phyloP scores from a whole-genome alignment of 257 asterid genomes.

The Gentiana dahurica region DNA sequence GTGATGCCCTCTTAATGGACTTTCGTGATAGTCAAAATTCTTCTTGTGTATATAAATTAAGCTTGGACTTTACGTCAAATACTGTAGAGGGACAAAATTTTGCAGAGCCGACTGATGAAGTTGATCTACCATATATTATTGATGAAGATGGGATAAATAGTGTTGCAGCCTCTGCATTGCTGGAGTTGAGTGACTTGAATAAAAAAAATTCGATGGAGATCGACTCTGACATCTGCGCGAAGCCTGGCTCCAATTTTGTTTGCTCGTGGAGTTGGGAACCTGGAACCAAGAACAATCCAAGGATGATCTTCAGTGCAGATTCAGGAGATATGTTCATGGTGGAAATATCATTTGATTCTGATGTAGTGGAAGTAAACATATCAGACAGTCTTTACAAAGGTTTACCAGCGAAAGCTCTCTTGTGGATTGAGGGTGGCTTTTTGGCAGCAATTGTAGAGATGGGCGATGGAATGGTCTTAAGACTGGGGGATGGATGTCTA shows the following conservation, averaged over 20 bases:
- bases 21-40: constrained; percentile 63
- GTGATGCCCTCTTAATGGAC: constrained; percentile 85
- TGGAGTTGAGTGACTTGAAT: constrained; percentile 86
- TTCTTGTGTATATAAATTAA: constrained; percentile 46
- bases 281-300: constrained; percentile 32
- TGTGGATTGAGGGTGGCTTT: constrained; percentile 83
- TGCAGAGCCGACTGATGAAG: constrained; percentile 25
- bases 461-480: constrained; percentile 94
- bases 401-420: constrained; percentile 59
- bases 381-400: constrained; percentile 83
- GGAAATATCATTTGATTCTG: constrained; percentile 58
- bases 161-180: constrained; percentile 95
- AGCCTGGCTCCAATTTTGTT: constrained; percentile 61
- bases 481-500: constrained; percentile 62
- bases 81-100: constrained; percentile 47
- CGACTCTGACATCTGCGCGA: constrained; percentile 47
- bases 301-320: constrained; percentile 78
- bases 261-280: constrained; percentile 99
- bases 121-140: constrained; percentile 66
- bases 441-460: constrained; percentile 77
- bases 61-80: constrained; percentile 54
- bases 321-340: constrained; percentile 78
- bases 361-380: constrained; percentile 48
- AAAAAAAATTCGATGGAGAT: constrained; percentile 83
- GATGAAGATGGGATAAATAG: constrained; percentile 84